Evolutionary conservation across 306 rosid genomes (phyloP), one percentile per base, ranked within the genome.

Genomic region (Vigna reflexopilosa): DNA sequence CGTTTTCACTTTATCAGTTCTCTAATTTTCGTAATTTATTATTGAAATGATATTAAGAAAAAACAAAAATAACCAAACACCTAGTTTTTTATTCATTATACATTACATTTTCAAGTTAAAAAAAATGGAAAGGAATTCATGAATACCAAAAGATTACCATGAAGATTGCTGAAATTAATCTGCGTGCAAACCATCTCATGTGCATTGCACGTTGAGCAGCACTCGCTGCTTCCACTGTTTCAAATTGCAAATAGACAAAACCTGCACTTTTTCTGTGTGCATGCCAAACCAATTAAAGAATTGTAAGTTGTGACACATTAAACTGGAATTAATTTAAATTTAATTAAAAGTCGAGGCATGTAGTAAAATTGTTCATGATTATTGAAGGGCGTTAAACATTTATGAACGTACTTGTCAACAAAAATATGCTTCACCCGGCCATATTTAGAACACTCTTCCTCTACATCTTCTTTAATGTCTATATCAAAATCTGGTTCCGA

Each of bases 171-270:
- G 96, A 83, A 83, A 96, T 93, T 87, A 77, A 85, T 73, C 93
- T 84, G 57, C 99, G 91, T 14, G 99, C 99, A 87, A 96, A 96
- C 98, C 98, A 96, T 88, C 99, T 87, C 86, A 83, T 30, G 78
- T 96, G 97, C 99, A 96, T 96, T 44, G 99, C 86, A 38, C 80
- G 96, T 84, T 96, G 99, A 44, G 98, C 98, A 30, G 82, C 92
- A 57, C 87, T 81, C 44, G 99, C 88, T 50, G 88, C 99, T 77
- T 96, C 96, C 81, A 88, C 93, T 9, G 96, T 64, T 54, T 93
- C 96, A 85, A 91, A 96, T 81, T 73, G 91, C 94, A 96, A 71
- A 80, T 93, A 96, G 70, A 93, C 99, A 42, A 83, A 91, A 44
- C 99, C 99, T 9, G 99, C 90, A 85, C 96, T 96, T 63, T 91